phyloP scores from a whole-genome alignment of 2,329 filamentous ascomycete species.

The Trichoderma harzianum region DNA sequence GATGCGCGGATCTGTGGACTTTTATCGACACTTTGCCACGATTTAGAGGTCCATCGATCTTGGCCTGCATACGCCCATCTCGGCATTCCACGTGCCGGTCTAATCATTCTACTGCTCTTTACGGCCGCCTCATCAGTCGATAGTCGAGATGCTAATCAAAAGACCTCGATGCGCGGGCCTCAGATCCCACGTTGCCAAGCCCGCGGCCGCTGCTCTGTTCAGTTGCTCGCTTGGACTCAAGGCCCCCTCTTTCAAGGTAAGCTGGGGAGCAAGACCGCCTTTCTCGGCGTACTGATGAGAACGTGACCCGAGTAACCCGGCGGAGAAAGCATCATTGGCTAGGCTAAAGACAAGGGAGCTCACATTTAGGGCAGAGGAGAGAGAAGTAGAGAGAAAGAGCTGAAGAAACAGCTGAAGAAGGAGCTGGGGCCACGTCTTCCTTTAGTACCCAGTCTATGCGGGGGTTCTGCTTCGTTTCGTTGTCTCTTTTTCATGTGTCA shows the following conservation, averaged over 20 bases:
- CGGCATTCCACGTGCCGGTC: slow-evolving; percentile 7
- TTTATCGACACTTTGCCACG: neutral
- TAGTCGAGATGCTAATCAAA: neutral
- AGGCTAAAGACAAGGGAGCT: neutral
- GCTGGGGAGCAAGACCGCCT: slow-evolving; percentile 1
- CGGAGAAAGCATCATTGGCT: neutral
- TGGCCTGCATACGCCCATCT: neutral
- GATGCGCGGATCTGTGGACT: neutral
- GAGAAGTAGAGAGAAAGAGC: neutral
- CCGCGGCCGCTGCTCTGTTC: slow-evolving; percentile 9
- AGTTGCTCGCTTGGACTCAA: neutral
- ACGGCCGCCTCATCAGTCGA: slow-evolving; percentile 8
- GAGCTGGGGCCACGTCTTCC: neutral
- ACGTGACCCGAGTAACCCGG: slow-evolving; percentile 9
- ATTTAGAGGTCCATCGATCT: slow-evolving; percentile 9
- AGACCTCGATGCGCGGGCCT: neutral
- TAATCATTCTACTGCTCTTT: slow-evolving; percentile 1
- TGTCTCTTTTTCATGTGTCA: neutral
- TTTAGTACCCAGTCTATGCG: neutral
- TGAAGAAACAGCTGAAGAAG: neutral
- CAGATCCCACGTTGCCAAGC: neutral
- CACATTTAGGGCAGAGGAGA: neutral
- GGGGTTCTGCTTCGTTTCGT: neutral
- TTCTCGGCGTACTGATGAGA: slow-evolving; percentile 1
- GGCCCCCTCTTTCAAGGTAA: neutral